Evolutionary conservation across 176 grass and related monocot genomes (phyloP).

Genomic region (Bromus sterilis): DNA sequence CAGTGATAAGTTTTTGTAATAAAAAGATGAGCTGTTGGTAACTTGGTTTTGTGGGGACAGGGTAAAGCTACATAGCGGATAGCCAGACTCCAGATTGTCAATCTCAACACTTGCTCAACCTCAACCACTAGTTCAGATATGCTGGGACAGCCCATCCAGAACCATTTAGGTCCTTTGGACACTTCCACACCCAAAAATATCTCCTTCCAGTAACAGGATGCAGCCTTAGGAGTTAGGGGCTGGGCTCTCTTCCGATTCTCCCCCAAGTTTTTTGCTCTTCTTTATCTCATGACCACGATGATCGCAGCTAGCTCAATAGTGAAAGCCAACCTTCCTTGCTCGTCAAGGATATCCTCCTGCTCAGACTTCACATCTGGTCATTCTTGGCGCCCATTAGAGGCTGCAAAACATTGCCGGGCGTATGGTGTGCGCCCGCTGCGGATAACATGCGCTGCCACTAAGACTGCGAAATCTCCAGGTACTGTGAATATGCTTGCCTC

Average conservation of each 20-base stretch:
- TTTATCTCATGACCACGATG: conserved; percentile 46
- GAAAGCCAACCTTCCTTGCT: conserved; percentile 54
- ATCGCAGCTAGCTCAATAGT: conserved; percentile 56
- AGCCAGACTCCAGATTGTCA: conserved; percentile 45
- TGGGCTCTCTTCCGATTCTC: not conserved
- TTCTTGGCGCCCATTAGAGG: conserved; percentile 38
- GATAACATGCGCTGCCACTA: conserved; percentile 70
- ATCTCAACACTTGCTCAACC: conserved; percentile 25
- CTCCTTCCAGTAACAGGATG: conserved; percentile 12
- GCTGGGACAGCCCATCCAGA: conserved; percentile 44
- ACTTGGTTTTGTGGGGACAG: conserved; percentile 27
- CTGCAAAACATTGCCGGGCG: conserved; percentile 16
- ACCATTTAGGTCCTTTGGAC: conserved; percentile 22
- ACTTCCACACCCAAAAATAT: conserved; percentile 25
- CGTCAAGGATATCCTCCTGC: conserved; percentile 43
- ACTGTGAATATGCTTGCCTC: not conserved
- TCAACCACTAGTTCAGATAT: conserved; percentile 70
- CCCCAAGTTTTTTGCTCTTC: not conserved
- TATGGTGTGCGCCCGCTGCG: conserved; percentile 22
- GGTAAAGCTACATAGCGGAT: not conserved
- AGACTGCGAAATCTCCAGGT: conserved; percentile 88
- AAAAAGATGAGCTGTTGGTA: conserved; percentile 24
- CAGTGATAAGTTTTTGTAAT: not conserved
- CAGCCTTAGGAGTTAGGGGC: not conserved
- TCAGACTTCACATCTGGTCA: conserved; percentile 47